phyloP scores from a whole-genome alignment of 2,329 filamentous ascomycete species.

The Colletotrichum orchidophilum region DNA sequence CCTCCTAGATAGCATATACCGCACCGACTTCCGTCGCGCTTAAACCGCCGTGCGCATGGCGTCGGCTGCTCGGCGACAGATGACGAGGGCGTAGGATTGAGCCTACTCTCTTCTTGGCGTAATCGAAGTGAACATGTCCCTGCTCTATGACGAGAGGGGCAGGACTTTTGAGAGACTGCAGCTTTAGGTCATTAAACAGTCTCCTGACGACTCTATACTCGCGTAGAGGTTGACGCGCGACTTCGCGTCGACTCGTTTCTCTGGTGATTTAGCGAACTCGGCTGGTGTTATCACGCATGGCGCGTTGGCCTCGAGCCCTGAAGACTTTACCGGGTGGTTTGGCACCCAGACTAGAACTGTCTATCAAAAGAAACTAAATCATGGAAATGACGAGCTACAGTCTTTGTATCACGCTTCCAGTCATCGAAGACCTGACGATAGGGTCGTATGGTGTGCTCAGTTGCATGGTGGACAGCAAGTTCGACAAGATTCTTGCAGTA shows the following conservation, averaged over 20 bases:
- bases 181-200: constrained; percentile 36
- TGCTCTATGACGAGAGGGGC: constrained; percentile 42
- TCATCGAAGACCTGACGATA: no score
- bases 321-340: no score
- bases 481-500: no score
- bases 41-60: background rate
- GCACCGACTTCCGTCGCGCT: background rate
- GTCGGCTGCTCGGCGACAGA: background rate
- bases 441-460: no score
- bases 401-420: background rate
- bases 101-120: constrained; percentile 43
- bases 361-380: background rate
- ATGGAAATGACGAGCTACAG: background rate
- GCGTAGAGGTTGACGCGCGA: constrained; percentile 21
- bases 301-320: no score
- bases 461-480: no score
- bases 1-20: no score
- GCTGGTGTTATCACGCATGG: no score
- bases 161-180: constrained; percentile 39
- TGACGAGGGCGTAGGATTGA: constrained; percentile 36
- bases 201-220: constrained; percentile 33
- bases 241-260: no score
- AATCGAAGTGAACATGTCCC: constrained; percentile 41
- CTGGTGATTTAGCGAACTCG: no score
- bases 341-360: background rate